Conservation (phyloP, 2,329 filamentous ascomycete genomes). For the Fusarium nelsonii region DNA sequence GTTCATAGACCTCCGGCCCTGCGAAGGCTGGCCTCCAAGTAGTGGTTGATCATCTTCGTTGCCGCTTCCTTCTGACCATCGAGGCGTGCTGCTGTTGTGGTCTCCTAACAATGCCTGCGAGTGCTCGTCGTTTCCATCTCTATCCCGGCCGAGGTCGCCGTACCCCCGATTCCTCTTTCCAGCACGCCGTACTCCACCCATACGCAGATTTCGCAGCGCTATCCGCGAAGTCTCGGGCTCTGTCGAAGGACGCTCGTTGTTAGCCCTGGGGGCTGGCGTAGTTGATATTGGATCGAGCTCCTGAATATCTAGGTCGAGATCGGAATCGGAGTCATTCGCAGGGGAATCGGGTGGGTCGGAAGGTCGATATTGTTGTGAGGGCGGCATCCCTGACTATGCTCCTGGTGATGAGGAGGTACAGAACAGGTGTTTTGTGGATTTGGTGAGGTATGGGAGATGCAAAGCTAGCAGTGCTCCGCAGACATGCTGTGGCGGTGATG, state of each 20-base stretch:
- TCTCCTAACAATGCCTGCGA: slow-evolving; percentile 75
- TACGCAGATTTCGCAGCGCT: slow-evolving; percentile 77
- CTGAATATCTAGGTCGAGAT: slow-evolving; percentile 82
- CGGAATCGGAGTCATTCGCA: slow-evolving; percentile 76
- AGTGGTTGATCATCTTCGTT: slow-evolving; percentile 81
- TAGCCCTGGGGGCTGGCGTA: slow-evolving; percentile 51
- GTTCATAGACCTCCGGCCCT: slow-evolving; percentile 47
- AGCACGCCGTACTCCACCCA: slow-evolving; percentile 70
- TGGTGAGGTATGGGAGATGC: slow-evolving; percentile 31
- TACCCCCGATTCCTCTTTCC: slow-evolving; percentile 68
- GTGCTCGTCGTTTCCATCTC: slow-evolving; percentile 73
- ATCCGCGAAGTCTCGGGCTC: slow-evolving; percentile 69
- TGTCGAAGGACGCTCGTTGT: slow-evolving; percentile 46
- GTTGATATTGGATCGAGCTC: slow-evolving; percentile 78
- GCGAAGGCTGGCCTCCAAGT: slow-evolving; percentile 60
- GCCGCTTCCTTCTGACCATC: slow-evolving; percentile 71
- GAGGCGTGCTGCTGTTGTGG: slow-evolving; percentile 64
- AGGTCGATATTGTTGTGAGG: slow-evolving; percentile 63
- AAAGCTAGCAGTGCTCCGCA: slow-evolving; percentile 41
- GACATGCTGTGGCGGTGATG: slow-evolving; percentile 43
- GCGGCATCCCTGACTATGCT: slow-evolving; percentile 66
- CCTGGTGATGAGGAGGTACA: slow-evolving; percentile 26
- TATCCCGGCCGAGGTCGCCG: slow-evolving; percentile 69
- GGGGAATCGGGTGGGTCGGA: slow-evolving; percentile 74
- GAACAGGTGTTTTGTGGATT: slow-evolving; percentile 30